Evolutionary conservation across 306 rosid species (phyloP).

Genomic region (Trifolium fragiferum): DNA sequence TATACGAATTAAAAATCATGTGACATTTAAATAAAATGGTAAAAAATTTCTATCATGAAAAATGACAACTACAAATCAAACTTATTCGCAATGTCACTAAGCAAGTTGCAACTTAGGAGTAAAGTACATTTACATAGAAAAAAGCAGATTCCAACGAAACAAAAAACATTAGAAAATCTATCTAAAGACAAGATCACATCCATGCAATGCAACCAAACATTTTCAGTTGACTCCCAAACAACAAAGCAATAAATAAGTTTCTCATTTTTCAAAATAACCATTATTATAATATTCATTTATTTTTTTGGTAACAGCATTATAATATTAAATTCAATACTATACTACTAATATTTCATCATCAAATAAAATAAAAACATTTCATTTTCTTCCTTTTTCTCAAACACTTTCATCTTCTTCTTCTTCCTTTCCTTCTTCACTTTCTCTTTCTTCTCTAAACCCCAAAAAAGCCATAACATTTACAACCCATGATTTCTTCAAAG

Average conservation of each 20-base stretch:
- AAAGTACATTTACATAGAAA: neutral
- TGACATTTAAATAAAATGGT: no score
- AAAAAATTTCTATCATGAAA: no score
- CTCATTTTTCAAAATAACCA: conserved; percentile 18
- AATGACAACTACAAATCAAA: no score
- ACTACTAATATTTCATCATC: no score
- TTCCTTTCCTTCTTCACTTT: conserved; percentile 23
- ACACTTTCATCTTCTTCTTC: neutral
- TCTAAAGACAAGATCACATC: conserved; percentile 58
- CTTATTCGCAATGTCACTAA: no score
- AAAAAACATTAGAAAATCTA: conserved; percentile 28
- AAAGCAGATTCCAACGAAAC: neutral
- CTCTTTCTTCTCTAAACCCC: conserved; percentile 42
- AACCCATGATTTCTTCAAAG: conserved; percentile 39
- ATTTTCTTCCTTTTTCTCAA: conserved; percentile 10
- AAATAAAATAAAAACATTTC: conserved; percentile 34
- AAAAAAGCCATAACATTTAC: neutral
- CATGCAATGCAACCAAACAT: conserved; percentile 67
- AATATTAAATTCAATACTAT: neutral
- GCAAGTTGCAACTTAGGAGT: neutral
- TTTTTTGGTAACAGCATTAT: no score
- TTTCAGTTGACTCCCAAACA: conserved; percentile 62
- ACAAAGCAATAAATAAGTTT: conserved; percentile 53
- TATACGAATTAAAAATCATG: no score
- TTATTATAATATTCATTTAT: neutral